Evolutionary conservation across 2,329 filamentous ascomycete genomes (phyloP).

Genomic region (Blumeria hordei): DNA sequence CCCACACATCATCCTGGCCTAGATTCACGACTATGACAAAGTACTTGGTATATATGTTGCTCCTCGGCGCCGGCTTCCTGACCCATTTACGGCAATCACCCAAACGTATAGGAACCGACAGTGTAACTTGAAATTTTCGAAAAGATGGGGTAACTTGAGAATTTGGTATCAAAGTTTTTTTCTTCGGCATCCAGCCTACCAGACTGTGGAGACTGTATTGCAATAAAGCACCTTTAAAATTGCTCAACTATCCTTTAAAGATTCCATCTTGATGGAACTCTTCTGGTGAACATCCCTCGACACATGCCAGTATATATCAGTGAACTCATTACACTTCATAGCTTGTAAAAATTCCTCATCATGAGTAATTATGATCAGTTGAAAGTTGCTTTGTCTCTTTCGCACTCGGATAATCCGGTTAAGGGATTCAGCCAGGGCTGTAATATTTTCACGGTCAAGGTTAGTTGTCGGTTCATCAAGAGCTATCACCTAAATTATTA

Average conservation of each 20-base stretch:
- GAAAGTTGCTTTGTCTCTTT: conserved; percentile 76
- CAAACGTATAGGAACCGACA: too few species aligned
- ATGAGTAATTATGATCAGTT: conserved; percentile 95
- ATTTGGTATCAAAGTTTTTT: too few species aligned
- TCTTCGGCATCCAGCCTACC: too few species aligned
- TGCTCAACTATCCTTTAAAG: background rate
- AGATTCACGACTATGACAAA: too few species aligned
- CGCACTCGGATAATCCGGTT: conserved; percentile 70
- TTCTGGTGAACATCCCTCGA: conserved; percentile 65
- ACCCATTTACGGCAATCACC: too few species aligned
- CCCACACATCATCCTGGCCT: too few species aligned
- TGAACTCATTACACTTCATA: conserved; percentile 88
- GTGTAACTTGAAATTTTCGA: too few species aligned
- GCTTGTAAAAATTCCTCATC: conserved; percentile 85
- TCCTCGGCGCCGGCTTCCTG: too few species aligned
- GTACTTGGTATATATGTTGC: too few species aligned
- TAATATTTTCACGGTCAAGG: conserved; percentile 84
- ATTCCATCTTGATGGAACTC: conserved; percentile 44
- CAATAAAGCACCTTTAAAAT: too few species aligned
- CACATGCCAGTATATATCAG: conserved; percentile 77
- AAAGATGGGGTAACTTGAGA: too few species aligned
- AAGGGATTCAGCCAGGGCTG: conserved; percentile 60
- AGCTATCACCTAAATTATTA: conserved; percentile 41
- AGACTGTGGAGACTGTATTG: too few species aligned
- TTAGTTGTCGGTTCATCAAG: conserved; percentile 97